Conservation (phyloP, 441 rosid genomes). For the Erodium chrysanthum region DNA sequence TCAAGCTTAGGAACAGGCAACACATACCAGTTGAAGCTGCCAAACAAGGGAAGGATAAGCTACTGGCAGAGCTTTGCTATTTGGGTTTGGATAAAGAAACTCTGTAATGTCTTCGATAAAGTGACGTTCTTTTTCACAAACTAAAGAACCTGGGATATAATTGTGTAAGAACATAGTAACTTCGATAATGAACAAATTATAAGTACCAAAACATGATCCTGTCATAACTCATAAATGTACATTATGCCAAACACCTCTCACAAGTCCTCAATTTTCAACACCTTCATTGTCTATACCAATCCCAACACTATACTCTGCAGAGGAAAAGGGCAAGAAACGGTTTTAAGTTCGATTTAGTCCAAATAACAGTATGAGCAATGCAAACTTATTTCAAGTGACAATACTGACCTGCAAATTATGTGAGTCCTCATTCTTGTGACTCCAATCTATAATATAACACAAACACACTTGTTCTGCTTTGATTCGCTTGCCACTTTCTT, state of each 20-base stretch:
- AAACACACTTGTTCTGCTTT: constrained; percentile 63
- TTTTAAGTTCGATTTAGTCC: constrained; percentile 1
- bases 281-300: constrained; percentile 22
- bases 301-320: constrained; percentile 17
- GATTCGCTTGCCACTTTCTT: constrained; percentile 45
- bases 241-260: too few species aligned
- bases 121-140: too few species aligned
- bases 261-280: neutral
- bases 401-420: constrained; percentile 23
- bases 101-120: too few species aligned
- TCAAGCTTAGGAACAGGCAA: too few species aligned
- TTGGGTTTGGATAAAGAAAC: too few species aligned
- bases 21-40: too few species aligned
- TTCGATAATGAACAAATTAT: constrained; percentile 20
- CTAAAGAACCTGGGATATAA: constrained; percentile 13
- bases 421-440: neutral
- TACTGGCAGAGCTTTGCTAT: too few species aligned
- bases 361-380: neutral
- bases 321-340: neutral
- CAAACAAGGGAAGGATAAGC: too few species aligned
- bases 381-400: neutral
- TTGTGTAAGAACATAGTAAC: constrained; percentile 23
- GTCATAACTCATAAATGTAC: too few species aligned
- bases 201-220: constrained; percentile 19
- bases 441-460: constrained; percentile 53